Evolutionary conservation across 352 stramenopile genomes (phyloP), one percentile per base, ranked within the genome.

Genomic region (Pythium pyrilobum): DNA sequence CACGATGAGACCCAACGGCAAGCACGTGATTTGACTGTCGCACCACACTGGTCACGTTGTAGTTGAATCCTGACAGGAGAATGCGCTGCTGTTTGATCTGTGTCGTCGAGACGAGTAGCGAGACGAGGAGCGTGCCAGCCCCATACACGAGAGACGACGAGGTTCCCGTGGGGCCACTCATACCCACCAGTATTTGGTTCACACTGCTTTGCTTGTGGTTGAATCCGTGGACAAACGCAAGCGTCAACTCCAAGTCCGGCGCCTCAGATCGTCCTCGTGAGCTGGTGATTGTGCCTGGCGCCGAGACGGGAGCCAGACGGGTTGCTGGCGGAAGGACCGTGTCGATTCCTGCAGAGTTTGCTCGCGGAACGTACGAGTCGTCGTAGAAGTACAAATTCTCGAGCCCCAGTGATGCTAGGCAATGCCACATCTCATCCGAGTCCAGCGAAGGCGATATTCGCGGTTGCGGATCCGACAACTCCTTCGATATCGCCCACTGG

Each of bases 181-280:
- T 53, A 1, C 61, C 63, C 10, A 69, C 51, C 3, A 86, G 36
- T 5, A 70, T 67, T 44, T 77, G 73, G 37, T 85, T 87, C 24
- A 84, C 47, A 18, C 61, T 65, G 43, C 54, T 70, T 2, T 52
- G 44, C 3, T 41, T 41, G 34, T 84, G 55, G 32, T 89, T 89
- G 9, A 86, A 61, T 20, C 78, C 78, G 29, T 75, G 69, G 7
- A 76, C 72, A 28, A 62, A 65, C 0, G 50, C 63, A 4, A 86
- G 38, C 2, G 69, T 70, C n/a, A 89, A 66, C n/a, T 82, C 70
- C 34, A 89, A 36, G 63, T 87, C 74, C 0, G 78, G 74, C 0
- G 76, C 76, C 48, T 89, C 76, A 0, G 67, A 79, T 10, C 62
- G 25, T 4, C 27, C 33, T 40, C 48, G 40, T 2, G 43, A 7